These are phyloP conservation scores for Colletotrichum truncatum DNA, from an alignment of 2,329 filamentous ascomycete species.

Conservation along the genomic window DNA sequence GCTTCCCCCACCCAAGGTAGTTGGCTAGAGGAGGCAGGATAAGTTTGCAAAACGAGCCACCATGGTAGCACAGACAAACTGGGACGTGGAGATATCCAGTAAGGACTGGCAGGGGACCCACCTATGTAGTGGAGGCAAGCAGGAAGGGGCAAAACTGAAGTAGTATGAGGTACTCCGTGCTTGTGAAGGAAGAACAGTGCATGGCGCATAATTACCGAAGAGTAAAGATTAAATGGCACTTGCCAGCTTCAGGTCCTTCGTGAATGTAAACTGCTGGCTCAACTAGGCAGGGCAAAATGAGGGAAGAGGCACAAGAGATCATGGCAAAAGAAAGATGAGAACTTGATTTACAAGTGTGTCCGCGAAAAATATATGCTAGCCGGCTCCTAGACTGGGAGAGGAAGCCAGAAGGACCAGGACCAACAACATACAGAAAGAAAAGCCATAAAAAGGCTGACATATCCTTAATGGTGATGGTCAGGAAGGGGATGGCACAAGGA, in stretches of 20 bases:
- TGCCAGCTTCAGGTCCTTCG: not conserved
- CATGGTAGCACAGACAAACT: constrained; percentile 44
- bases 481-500: not conserved
- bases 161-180: not conserved
- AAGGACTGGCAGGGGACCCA: constrained; percentile 31
- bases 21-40: constrained; percentile 38
- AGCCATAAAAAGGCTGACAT: no score
- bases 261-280: not conserved
- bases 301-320: not conserved
- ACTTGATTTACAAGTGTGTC: no score
- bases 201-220: not conserved
- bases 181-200: no score
- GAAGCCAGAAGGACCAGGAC: no score
- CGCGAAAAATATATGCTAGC: no score
- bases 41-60: constrained; percentile 46
- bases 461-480: no score
- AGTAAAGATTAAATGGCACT: not conserved
- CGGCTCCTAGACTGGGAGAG: no score
- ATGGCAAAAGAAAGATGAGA: not conserved
- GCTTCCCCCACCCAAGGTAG: not conserved
- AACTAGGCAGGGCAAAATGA: not conserved
- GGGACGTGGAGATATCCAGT: constrained; percentile 32
- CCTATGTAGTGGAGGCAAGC: constrained; percentile 9
- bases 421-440: no score
- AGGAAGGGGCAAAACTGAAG: constrained; percentile 26